Base-by-base conservation (phyloP, 805 yeast species). In the Candida qinlingensis region DNA sequence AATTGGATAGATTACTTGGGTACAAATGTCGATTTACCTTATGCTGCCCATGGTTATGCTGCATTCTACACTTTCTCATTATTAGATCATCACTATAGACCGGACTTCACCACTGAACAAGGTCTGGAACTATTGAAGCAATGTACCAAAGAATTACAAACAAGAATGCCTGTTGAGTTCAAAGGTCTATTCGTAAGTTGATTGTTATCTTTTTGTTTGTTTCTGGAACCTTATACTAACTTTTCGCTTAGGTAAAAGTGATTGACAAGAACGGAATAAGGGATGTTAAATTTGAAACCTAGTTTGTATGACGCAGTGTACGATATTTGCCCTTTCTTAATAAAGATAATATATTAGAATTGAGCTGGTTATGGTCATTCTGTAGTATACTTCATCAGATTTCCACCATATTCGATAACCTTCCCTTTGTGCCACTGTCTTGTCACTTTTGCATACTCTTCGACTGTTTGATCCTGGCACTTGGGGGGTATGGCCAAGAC, bases 21-120 rank as follows among this genome's bases (percentile, higher is more conserved):
- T 7, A 87, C 99, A 3, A 81, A 84, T 56, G 96, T 84, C 12
- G 88, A 84, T 52, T 74, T 94, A 50, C 98, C 99, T 12, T 94
- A 94, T 64, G 96, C 95, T 13, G 98, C 98, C 2, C 99, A 94
- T 66, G 99, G 99, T 10, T 94, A 94, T 63, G 96, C 98, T n/a
- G 96, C 95, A 2, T 94, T 92, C 69, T 94, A 94, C 67, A 83
- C 96, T 33, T 77, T 89, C 67, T 87, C 98, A 2, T 72, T 92
- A 54, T 75, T 94, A 56, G 99, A 94, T 71, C 90, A 85, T 58
- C 96, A 90, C 69, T 90, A 91, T 70, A 78, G 83, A 64, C 75
- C 81, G 39, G 91, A 83, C 58, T 79, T 91, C 82, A 71, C 78
- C 6, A 67, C 79, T 38, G 88, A 82, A 37, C 92, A 89, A 51